phyloP scores from a whole-genome alignment of 2,329 filamentous ascomycete species.

The Parafenestella ontariensis region DNA sequence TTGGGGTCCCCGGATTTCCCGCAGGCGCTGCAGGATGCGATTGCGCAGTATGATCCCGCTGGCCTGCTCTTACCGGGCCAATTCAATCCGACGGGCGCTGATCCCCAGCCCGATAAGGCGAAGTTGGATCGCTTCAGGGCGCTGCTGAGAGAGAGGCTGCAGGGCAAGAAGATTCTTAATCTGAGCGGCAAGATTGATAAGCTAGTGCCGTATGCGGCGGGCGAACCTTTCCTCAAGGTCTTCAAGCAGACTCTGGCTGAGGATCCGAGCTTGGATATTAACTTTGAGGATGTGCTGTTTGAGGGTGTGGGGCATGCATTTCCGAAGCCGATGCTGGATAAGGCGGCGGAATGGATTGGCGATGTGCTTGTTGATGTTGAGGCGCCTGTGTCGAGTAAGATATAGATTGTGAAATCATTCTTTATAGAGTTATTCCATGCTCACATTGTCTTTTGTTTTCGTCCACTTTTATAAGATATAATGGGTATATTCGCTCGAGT shows the following conservation, averaged over 20 bases:
- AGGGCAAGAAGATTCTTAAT: conserved; percentile 44
- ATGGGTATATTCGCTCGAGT: too few relatives aligned
- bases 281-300: conserved; percentile 72
- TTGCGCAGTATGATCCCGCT: conserved; percentile 75
- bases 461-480: too few relatives aligned
- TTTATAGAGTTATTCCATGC: too few relatives aligned
- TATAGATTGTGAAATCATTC: too few relatives aligned
- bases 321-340: conserved; percentile 69
- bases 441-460: too few relatives aligned
- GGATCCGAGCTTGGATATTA: conserved; percentile 57
- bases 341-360: conserved; percentile 69
- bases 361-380: conserved; percentile 41
- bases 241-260: conserved; percentile 65
- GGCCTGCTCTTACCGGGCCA: conserved; percentile 67
- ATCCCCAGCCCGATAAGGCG: conserved; percentile 43
- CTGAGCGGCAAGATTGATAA: conserved; percentile 71
- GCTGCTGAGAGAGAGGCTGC: conserved; percentile 56
- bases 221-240: conserved; percentile 66
- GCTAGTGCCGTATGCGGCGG: conserved; percentile 72
- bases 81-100: conserved; percentile 32
- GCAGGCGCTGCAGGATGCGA: conserved; percentile 66
- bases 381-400: conserved; percentile 28
- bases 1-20: conserved; percentile 83
- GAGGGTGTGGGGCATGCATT: conserved; percentile 74
- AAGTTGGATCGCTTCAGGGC: conserved; percentile 38